A percentile compares a stretch with the other conserved stretches of the same genome.
Evolutionary conservation across 495 filamentous ascomycete species (phyloP).

Genomic region (Amorphotheca resinae): DNA sequence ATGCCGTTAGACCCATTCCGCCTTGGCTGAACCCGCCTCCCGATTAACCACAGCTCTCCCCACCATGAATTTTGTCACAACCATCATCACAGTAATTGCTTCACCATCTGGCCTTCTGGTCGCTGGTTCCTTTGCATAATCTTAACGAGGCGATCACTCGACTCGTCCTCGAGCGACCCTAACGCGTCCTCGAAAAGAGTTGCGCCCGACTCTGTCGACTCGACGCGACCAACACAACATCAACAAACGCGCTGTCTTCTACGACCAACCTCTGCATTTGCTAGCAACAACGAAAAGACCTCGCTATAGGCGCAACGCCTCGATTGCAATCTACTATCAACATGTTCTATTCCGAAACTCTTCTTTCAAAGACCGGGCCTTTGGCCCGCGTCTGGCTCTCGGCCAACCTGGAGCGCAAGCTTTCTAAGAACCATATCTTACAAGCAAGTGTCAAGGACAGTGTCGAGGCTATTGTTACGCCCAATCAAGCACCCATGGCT

Average conservation of each 20-base stretch:
- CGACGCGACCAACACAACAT: conserved; percentile 16
- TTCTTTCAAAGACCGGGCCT: conserved; percentile 92
- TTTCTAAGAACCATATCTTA: conserved; percentile 87
- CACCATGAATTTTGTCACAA: too few species aligned
- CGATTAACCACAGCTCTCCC: too few species aligned
- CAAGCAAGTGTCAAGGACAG: conserved; percentile 87
- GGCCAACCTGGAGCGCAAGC: conserved; percentile 92
- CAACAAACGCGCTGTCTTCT: conserved; percentile 30
- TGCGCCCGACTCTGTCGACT: conserved; percentile 4
- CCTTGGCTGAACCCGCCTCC: too few species aligned
- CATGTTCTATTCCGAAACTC: conserved; percentile 98
- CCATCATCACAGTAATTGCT: conserved; percentile 1
- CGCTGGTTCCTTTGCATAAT: not conserved
- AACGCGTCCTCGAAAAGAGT: conserved; percentile 1
- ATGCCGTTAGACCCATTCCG: not conserved
- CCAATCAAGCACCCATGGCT: conserved; percentile 90
- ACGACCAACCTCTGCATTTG: conserved; percentile 6
- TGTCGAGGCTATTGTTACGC: conserved; percentile 85
- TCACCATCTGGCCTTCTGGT: not conserved
- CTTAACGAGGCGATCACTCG: not conserved
- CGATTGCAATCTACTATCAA: conserved; percentile 6
- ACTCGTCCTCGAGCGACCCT: not conserved
- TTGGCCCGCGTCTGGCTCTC: conserved; percentile 97
- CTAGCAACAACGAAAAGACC: conserved; percentile 10
- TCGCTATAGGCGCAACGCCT: conserved; percentile 17